Evolutionary conservation across 2,329 filamentous ascomycete species (phyloP).

Genomic region (Fusarium hostae): DNA sequence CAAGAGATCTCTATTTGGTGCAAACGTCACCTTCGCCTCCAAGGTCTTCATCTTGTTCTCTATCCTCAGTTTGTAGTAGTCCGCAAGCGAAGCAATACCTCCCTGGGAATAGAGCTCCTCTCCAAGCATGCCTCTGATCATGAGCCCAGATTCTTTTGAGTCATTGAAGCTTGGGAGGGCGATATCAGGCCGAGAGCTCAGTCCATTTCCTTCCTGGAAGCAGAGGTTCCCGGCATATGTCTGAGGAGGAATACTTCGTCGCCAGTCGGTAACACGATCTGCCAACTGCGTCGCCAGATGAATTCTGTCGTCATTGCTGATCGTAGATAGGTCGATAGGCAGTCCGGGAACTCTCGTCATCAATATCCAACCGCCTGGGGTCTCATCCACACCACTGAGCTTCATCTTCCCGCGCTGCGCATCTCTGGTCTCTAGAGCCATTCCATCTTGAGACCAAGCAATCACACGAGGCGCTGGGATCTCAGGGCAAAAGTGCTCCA

Average conservation of each 20-base stretch:
- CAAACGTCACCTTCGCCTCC: background rate
- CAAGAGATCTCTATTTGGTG: background rate
- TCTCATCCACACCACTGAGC: accelerated
- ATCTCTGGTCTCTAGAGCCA: background rate
- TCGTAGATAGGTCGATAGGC: background rate
- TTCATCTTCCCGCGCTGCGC: accelerated
- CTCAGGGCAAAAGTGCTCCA: background rate
- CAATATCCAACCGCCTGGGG: conserved; percentile 1
- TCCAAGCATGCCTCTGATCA: background rate
- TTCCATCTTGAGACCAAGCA: conserved; percentile 19
- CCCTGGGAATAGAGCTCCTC: accelerated
- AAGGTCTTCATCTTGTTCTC: background rate
- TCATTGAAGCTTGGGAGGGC: accelerated
- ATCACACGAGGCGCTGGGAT: background rate
- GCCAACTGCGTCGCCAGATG: background rate
- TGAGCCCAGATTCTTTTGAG: accelerated
- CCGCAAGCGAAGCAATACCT: background rate
- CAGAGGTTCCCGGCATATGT: background rate
- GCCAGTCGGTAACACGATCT: conserved; percentile 1
- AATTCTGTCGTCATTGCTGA: background rate
- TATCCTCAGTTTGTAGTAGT: background rate
- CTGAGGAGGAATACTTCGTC: background rate
- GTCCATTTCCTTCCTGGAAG: background rate
- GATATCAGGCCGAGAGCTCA: too few relatives aligned
- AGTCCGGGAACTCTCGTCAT: background rate